Evolutionary conservation across 345 rosid genomes (phyloP).

Genomic region (Camelina laxa): DNA sequence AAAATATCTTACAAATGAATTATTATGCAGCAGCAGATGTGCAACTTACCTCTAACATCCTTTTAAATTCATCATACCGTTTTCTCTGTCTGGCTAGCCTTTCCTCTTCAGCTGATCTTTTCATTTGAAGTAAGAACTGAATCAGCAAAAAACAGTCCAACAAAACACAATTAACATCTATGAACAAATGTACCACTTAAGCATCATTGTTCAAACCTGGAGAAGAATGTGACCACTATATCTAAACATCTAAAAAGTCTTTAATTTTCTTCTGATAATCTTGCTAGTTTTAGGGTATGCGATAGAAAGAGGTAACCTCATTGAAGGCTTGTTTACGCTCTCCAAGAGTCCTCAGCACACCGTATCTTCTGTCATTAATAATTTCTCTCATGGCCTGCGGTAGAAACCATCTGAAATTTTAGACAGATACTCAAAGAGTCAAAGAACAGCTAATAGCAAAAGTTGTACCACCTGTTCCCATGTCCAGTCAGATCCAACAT

Average conservation of each 20-base stretch:
- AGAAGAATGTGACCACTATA: slow-evolving; percentile 19
- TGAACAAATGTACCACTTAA: slow-evolving; percentile 28
- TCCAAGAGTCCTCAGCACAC: slow-evolving; percentile 89
- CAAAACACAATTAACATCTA: background rate
- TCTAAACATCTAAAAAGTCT: slow-evolving; percentile 6
- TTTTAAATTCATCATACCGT: slow-evolving; percentile 75
- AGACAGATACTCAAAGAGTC: slow-evolving; percentile 30
- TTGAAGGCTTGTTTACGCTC: slow-evolving; percentile 93
- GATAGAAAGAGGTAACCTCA: slow-evolving; percentile 60
- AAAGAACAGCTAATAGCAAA: slow-evolving; percentile 22
- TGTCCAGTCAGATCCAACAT: slow-evolving; percentile 90
- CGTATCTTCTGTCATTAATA: slow-evolving; percentile 90
- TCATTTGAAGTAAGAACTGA: slow-evolving; percentile 79
- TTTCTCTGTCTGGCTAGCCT: slow-evolving; percentile 70
- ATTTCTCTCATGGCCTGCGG: slow-evolving; percentile 86
- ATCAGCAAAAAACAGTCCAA: slow-evolving; percentile 26
- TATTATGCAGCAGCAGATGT: slow-evolving; percentile 32
- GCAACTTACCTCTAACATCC: slow-evolving; percentile 80
- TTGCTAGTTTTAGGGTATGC: slow-evolving; percentile 9
- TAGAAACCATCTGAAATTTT: slow-evolving; percentile 36
- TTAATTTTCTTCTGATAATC: slow-evolving; percentile 12
- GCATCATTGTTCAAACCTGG: slow-evolving; percentile 25
- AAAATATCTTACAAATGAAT: slow-evolving; percentile 5
- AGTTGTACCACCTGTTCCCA: slow-evolving; percentile 88
- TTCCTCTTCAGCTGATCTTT: slow-evolving; percentile 83